phyloP scores from a whole-genome alignment of 1,284 basidiomycete species.

The Mycosarcoma mackinlayi region DNA sequence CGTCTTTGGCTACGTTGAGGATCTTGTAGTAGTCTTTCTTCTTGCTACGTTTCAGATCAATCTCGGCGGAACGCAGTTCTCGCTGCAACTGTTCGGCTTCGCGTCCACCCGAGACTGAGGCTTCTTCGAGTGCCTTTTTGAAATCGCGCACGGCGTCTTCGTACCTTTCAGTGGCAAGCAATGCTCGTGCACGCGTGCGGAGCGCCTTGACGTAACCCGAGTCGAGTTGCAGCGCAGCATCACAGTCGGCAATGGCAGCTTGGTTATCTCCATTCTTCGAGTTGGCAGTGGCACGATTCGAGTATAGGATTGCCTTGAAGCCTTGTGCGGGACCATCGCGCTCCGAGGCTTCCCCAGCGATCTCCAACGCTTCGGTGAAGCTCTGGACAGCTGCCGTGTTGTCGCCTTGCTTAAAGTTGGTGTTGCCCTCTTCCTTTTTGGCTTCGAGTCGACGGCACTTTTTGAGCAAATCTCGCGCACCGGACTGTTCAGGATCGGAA shows the following conservation, averaged over 20 bases:
- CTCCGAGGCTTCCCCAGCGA: conserved; percentile 49
- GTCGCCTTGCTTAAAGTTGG: conserved; percentile 77
- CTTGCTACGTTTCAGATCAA: conserved; percentile 65
- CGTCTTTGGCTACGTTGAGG: conserved; percentile 79
- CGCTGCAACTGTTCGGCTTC: conserved; percentile 76
- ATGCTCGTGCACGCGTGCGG: conserved; percentile 82
- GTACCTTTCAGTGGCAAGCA: conserved; percentile 79
- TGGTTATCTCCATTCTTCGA: conserved; percentile 76
- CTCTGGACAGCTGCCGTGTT: conserved; percentile 76
- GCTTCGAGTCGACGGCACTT: conserved; percentile 82
- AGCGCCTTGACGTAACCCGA: conserved; percentile 83
- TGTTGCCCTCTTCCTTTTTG: conserved; percentile 85
- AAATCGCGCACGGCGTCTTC: conserved; percentile 81
- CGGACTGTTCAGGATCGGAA: conserved; percentile 80
- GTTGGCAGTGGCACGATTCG: conserved; percentile 84
- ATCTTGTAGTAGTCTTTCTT: conserved; percentile 78
- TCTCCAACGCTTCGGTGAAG: conserved; percentile 57
- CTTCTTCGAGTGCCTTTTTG: conserved; percentile 79
- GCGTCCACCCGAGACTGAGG: conserved; percentile 23
- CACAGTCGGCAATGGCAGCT: conserved; percentile 79
- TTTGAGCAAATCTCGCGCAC: conserved; percentile 78
- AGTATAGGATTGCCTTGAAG: conserved; percentile 76
- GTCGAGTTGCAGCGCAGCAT: conserved; percentile 76
- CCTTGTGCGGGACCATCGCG: conserved; percentile 53
- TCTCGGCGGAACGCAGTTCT: conserved; percentile 71